phyloP scores from a whole-genome alignment of 768 basidiomycete genomes.

The Leucocoprinus leucothites region DNA sequence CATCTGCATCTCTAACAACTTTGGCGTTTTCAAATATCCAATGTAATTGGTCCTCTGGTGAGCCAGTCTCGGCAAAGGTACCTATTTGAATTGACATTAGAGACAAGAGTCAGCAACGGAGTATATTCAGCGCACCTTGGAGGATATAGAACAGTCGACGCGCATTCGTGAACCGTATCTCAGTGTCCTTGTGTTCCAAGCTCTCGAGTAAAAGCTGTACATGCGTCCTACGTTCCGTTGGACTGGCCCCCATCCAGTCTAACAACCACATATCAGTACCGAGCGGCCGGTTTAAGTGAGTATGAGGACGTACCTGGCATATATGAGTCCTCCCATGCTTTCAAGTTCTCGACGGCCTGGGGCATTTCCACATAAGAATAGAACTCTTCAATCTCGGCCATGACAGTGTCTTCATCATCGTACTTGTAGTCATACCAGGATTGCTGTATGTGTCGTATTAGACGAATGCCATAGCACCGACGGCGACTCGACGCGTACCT shows the following conservation, averaged over 20 bases:
- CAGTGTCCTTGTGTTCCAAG: slow-evolving; percentile 82
- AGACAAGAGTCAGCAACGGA: not conserved
- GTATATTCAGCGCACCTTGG: slow-evolving; percentile 59
- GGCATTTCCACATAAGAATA: slow-evolving; percentile 96
- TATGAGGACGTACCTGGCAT: slow-evolving; percentile 49
- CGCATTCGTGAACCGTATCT: slow-evolving; percentile 83
- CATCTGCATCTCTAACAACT: slow-evolving; percentile 79
- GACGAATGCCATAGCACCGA: not conserved
- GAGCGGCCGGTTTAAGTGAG: not conserved
- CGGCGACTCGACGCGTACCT: slow-evolving; percentile 39
- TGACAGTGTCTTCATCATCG: slow-evolving; percentile 93
- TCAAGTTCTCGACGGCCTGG: slow-evolving; percentile 82
- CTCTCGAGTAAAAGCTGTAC: slow-evolving; percentile 82
- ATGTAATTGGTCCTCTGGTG: slow-evolving; percentile 91
- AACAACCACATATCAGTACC: not conserved
- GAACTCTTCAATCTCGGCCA: slow-evolving; percentile 97
- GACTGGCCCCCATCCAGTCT: slow-evolving; percentile 78
- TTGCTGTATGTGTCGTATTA: slow-evolving; percentile 50
- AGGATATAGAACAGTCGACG: slow-evolving; percentile 86
- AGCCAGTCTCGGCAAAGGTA: slow-evolving; percentile 86
- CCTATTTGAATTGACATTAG: slow-evolving; percentile 39
- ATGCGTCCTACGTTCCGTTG: slow-evolving; percentile 62
- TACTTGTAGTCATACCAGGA: slow-evolving; percentile 89
- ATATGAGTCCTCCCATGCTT: slow-evolving; percentile 86
- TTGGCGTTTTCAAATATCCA: slow-evolving; percentile 96